Evolutionary conservation across 176 grass and related monocot species (phyloP).

Genomic region (Pharus latifolius): DNA sequence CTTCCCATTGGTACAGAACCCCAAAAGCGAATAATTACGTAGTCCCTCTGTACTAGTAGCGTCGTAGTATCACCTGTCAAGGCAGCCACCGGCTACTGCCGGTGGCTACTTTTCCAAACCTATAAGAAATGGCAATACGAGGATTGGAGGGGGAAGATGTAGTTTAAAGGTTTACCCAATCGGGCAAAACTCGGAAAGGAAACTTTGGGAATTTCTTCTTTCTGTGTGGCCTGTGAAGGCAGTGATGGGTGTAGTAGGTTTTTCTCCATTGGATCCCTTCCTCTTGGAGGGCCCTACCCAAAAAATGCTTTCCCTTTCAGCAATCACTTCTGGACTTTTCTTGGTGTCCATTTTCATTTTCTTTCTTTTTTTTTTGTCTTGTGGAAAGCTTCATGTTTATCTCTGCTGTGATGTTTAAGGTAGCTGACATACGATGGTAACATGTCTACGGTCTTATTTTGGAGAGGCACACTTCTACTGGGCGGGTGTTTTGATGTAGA

Average conservation of each 20-base stretch:
- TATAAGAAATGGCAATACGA: background rate
- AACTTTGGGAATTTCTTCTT: background rate
- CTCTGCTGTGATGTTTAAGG: too few species aligned
- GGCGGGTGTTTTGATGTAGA: constrained; percentile 1
- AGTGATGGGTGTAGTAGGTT: background rate
- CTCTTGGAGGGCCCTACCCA: background rate
- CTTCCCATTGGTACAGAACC: background rate
- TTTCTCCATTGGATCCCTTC: background rate
- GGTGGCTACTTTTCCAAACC: background rate
- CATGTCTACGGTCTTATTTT: too few species aligned
- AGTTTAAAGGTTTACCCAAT: constrained; percentile 14
- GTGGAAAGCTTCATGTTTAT: too few species aligned
- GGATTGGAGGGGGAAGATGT: background rate
- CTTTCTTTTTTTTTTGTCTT: background rate
- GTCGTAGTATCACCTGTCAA: background rate
- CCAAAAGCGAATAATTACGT: background rate
- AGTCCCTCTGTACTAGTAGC: background rate
- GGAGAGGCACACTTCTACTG: too few species aligned
- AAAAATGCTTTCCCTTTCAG: background rate
- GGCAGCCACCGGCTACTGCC: background rate
- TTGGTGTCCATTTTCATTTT: background rate
- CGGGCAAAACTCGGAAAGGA: background rate
- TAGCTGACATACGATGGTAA: too few species aligned
- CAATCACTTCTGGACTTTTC: background rate
- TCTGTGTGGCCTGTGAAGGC: background rate